Evolutionary conservation across 2,329 filamentous ascomycete genomes (phyloP).

Genomic region (Phialocephala sp.): DNA sequence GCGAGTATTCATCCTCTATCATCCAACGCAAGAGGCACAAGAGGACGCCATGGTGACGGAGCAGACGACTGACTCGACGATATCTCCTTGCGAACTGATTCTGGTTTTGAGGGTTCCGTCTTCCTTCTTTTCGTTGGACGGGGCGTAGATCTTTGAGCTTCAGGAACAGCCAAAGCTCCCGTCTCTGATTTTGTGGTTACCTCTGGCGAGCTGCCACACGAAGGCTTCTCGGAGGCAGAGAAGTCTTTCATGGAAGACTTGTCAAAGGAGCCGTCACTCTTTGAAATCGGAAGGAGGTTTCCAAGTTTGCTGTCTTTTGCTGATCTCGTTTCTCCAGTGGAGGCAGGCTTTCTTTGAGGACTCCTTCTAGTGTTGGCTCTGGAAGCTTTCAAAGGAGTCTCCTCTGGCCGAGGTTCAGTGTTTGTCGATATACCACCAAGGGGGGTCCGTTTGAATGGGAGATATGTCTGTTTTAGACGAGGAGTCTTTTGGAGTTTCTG

Average conservation of each 20-base stretch:
- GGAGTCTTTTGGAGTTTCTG: background rate
- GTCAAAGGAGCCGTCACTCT: background rate
- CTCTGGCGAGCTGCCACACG: background rate
- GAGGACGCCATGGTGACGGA: background rate
- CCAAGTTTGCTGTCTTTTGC: background rate
- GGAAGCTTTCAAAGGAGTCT: background rate
- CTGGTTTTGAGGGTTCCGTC: background rate
- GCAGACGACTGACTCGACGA: slow-evolving; percentile 2
- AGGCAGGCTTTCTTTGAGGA: background rate
- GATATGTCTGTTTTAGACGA: background rate
- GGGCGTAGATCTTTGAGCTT: background rate
- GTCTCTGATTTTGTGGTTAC: background rate
- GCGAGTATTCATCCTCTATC: background rate
- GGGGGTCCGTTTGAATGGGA: background rate
- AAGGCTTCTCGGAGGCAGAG: background rate
- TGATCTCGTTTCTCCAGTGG: background rate
- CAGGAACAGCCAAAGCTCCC: background rate
- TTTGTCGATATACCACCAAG: background rate
- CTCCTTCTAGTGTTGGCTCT: background rate
- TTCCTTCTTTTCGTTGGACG: background rate
- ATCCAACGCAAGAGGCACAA: background rate
- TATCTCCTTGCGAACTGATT: background rate
- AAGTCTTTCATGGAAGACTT: background rate
- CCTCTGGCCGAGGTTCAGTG: background rate
- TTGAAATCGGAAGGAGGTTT: background rate